Percentiles rank a stretch among this genome's conserved stretches.
Conservation (phyloP, 805 yeast genomes). For the Candida succiphila region DNA sequence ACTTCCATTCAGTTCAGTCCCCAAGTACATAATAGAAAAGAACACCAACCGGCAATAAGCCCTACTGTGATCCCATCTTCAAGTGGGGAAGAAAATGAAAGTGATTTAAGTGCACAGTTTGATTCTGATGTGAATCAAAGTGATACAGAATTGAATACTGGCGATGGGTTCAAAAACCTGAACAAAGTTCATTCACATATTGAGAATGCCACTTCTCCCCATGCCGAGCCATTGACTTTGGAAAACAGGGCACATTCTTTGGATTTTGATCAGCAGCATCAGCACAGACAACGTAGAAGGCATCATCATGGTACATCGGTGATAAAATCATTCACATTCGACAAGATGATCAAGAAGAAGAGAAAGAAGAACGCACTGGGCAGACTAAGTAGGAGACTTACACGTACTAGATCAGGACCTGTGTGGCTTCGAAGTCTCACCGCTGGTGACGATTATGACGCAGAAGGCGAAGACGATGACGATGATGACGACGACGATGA, state of each 20-base stretch:
- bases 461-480: constrained; percentile 1
- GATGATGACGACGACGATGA: constrained; percentile 5
- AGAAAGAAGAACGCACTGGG: constrained; percentile 7
- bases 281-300: constrained; percentile 1
- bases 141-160: constrained; percentile 5
- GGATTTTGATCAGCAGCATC: constrained; percentile 22
- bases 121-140: constrained; percentile 8
- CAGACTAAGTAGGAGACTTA: constrained; percentile 16
- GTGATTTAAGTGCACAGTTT: constrained; percentile 14
- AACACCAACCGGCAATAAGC: not conserved
- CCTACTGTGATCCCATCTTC: no score
- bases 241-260: constrained; percentile 38
- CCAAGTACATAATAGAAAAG: constrained; percentile 1
- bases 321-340: constrained; percentile 39
- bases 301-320: constrained; percentile 5
- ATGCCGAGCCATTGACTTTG: constrained; percentile 7
- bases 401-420: constrained; percentile 9
- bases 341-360: constrained; percentile 25
- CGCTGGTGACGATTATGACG: no score
- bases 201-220: constrained; percentile 23
- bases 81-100: no score
- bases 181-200: constrained; percentile 15
- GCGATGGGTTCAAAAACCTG: constrained; percentile 6
- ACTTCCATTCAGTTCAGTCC: constrained; percentile 14
- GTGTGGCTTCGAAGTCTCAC: constrained; percentile 3